Conservation (phyloP, 192 early-diverging fungal genomes). For the Linnemannia schmuckeri region DNA sequence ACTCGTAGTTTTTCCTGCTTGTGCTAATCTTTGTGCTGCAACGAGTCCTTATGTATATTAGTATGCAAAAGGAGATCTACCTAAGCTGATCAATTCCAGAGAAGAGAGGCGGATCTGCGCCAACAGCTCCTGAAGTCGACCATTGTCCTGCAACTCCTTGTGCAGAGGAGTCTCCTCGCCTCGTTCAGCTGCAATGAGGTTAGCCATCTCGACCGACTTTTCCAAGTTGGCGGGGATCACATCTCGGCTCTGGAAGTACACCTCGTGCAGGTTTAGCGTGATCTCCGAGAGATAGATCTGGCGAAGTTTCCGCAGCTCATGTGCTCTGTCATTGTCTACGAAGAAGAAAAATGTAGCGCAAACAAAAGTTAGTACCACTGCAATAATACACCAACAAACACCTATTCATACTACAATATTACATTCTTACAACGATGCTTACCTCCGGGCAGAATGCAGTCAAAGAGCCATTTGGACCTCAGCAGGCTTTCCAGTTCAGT, state of each 20-base stretch:
- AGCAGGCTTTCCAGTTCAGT: neutral
- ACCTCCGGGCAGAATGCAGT: conserved; percentile 38
- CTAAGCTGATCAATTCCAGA: conserved; percentile 33
- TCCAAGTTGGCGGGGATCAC: conserved; percentile 59
- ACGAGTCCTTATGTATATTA: neutral
- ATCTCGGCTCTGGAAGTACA: conserved; percentile 75
- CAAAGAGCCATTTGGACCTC: conserved; percentile 44
- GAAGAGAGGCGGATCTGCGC: conserved; percentile 62
- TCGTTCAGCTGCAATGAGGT: conserved; percentile 65
- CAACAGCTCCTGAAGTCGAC: conserved; percentile 63
- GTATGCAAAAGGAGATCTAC: conserved; percentile 36
- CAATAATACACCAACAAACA: too few relatives aligned
- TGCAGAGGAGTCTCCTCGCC: conserved; percentile 60
- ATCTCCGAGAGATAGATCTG: conserved; percentile 74
- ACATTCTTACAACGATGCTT: neutral
- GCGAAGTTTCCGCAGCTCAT: conserved; percentile 63
- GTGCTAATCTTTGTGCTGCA: too few relatives aligned
- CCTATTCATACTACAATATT: neutral
- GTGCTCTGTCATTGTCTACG: conserved; percentile 42
- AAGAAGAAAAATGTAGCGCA: neutral
- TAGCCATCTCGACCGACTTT: conserved; percentile 63
- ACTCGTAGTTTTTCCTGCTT: too few relatives aligned
- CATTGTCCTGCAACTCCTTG: conserved; percentile 57
- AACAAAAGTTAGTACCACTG: neutral
- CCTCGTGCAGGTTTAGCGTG: conserved; percentile 75